Conservation (phyloP, 352 stramenopile species). For the Globisporangium canariense region DNA sequence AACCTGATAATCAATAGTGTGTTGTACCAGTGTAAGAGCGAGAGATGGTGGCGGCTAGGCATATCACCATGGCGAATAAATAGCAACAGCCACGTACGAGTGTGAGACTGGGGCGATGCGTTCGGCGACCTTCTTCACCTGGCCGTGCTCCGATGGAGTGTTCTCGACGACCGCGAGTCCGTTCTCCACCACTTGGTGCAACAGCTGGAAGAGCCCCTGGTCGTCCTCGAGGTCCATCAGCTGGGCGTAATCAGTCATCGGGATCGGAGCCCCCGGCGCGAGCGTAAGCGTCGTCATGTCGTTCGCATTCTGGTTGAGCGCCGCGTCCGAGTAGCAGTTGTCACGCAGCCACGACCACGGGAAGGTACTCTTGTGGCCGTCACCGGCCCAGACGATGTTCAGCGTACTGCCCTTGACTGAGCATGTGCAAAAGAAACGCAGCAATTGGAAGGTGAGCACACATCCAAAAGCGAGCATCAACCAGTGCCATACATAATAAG, state of each 20-base stretch:
- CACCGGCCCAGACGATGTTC: slow-evolving; percentile 62
- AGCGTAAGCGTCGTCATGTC: slow-evolving; percentile 49
- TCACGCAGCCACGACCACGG: slow-evolving; percentile 65
- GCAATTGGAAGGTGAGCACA: background rate
- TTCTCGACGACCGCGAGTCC: slow-evolving; percentile 74
- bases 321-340: slow-evolving; percentile 69
- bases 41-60: background rate
- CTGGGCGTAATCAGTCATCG: slow-evolving; percentile 51
- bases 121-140: slow-evolving; percentile 76
- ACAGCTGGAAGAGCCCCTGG: slow-evolving; percentile 56
- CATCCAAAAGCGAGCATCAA: background rate
- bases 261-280: slow-evolving; percentile 42
- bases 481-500: background rate
- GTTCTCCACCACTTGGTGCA: slow-evolving; percentile 67
- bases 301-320: slow-evolving; percentile 42
- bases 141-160: slow-evolving; percentile 44
- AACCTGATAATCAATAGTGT: slow-evolving; percentile 33
- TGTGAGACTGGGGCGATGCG: slow-evolving; percentile 79
- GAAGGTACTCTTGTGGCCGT: slow-evolving; percentile 69
- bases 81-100: slow-evolving; percentile 40
- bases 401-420: slow-evolving; percentile 69
- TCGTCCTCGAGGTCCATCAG: slow-evolving; percentile 63
- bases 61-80: background rate
- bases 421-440: background rate
- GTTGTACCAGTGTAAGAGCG: background rate